phyloP scores from a whole-genome alignment of 345 rosid species.

The Gossypium stocksii region DNA sequence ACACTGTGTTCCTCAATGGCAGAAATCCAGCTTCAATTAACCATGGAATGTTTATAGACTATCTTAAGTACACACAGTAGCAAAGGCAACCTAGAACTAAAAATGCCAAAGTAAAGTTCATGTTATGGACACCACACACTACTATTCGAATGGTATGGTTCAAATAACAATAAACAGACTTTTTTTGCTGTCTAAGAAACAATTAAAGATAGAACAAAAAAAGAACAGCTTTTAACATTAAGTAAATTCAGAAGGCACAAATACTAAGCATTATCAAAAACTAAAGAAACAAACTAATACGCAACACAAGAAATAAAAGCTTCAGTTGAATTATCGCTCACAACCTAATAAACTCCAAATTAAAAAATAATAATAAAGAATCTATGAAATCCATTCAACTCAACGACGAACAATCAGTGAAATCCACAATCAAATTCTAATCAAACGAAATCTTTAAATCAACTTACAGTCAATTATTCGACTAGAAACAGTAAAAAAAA shows the following conservation, averaged over 20 bases:
- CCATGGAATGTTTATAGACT: neutral
- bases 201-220: neutral
- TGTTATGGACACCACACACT: neutral
- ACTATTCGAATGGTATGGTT: neutral
- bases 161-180: neutral
- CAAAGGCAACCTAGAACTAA: neutral
- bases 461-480: neutral
- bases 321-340: neutral
- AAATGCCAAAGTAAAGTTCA: neutral
- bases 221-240: neutral
- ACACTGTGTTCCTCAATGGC: neutral
- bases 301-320: too few species aligned
- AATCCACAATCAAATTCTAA: conserved; percentile 1
- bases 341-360: neutral
- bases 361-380: neutral
- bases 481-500: neutral
- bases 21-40: neutral
- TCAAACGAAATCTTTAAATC: conserved; percentile 19
- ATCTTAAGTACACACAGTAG: neutral
- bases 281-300: neutral
- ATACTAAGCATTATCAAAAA: neutral
- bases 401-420: neutral
- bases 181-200: neutral
- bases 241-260: neutral
- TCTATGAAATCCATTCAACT: neutral